Evolutionary conservation across 345 rosid species (phyloP).

Genomic region (Populus alba): DNA sequence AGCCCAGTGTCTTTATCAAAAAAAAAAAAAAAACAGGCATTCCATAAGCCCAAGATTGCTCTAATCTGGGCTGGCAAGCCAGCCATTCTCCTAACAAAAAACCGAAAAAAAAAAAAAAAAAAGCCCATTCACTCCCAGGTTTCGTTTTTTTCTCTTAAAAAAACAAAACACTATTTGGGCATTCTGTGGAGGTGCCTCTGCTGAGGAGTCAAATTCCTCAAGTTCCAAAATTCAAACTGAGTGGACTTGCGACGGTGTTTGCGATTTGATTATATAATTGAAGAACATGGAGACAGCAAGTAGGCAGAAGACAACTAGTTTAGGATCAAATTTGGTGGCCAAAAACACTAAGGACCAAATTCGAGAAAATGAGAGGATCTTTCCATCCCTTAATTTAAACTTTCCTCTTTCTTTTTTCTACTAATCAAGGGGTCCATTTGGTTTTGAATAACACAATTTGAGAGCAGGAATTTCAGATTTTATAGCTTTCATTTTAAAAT

Average conservation of each 20-base stretch:
- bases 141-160: not conserved
- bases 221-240: not conserved
- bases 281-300: not conserved
- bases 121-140: not conserved
- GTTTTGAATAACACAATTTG: no score
- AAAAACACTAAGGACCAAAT: not conserved
- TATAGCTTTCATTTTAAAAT: no score
- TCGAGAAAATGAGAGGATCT: not conserved
- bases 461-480: not conserved
- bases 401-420: no score
- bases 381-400: not conserved
- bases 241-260: not conserved
- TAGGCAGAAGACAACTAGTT: not conserved
- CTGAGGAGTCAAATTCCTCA: not conserved
- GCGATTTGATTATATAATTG: not conserved
- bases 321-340: not conserved
- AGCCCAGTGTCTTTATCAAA: not conserved
- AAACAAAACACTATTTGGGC: no score
- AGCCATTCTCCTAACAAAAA: not conserved
- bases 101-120: not conserved
- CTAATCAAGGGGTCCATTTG: no score
- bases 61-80: not conserved
- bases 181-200: no score
- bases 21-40: not conserved
- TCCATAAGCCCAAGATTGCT: not conserved